Base-by-base conservation (phyloP, 164 flowering plant genomes). In the Malania oleifera region DNA sequence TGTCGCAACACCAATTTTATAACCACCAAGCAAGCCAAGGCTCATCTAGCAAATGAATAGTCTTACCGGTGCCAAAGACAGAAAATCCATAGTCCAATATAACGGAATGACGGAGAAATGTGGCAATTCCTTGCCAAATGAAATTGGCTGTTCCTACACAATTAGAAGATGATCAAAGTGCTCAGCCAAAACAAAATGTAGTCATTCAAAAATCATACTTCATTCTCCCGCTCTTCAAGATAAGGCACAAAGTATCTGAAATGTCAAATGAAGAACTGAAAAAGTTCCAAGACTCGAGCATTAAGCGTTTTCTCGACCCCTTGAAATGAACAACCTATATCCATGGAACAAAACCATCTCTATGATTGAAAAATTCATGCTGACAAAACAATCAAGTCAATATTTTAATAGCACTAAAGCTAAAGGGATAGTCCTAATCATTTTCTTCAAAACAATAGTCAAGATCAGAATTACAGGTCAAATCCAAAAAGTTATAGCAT, bases 231-330 rank as follows among this genome's bases (percentile, higher is more conserved):
- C 97, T 93, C 61, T 52, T 72, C 47, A 93, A 66, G 29, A 93
- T 69, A 19, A 93, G 91, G 74, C 99, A 93, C 60, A 88, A 60
- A 87, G 82, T 88, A 69, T 88, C 88, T 2, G 86, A 70, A 39
- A 85, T 73, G 67, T 77, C 67, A 46, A 77, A 57, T 38, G 82
- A 75, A 11, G 84, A 81, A 22, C 50, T 75, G 69, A 68, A 86
- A 70, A 78, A 90, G 67, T 86, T 85, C 97, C 95, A 93, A 52
- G 99, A 72, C 72, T 93, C 92, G 12, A 93, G 87, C 99, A 93
- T 93, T 39, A 93, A 80, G 46, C 99, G 88, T 70, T 93, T 93
- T 75, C 97, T 82, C 58, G 97, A 90, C 65, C 96, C 97, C 75
- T 93, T 93, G 69, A 93, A 93, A 77, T 93, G 99, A 67, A 93